Base-by-base conservation (phyloP, 2,329 filamentous ascomycete species). In the Monilinia fructigena region DNA sequence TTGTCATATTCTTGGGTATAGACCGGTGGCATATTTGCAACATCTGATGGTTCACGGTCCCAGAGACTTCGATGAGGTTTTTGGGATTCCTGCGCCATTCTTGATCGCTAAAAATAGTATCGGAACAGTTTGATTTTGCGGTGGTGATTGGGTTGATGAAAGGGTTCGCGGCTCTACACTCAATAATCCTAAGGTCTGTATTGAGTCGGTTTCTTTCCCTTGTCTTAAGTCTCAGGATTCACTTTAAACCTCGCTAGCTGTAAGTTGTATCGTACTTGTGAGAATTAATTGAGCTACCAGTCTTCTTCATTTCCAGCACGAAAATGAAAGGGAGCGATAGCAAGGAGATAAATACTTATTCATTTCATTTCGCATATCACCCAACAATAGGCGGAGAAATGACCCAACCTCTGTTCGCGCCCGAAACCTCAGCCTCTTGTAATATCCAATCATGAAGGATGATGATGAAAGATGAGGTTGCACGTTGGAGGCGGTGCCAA, bases 31-130 rank as follows among this genome's bases (percentile, higher is more conserved):
- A 58, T 38, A 12, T 65, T 65, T 42, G 50, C n/a, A 38, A 65
- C n/a, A 45, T 65, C 63, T 16, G 54, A 45, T 12, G 63, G 55
- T 26, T 59, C 45, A 31, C 63, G 63, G 31, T 60, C 63, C 55
- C 63, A 65, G 23, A 28, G 54, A 52, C 54, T 60, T 12, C 20
- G 47, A 31, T 45, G 63, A 53, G 63, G 63, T 56, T 42, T 5
- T 65, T 65, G 53, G 1, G n/a, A 7, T 48, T 56, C 38, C 16
- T 42, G 42, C 40, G 45, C n/a, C 63, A 65, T 65, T 35, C 59
- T 60, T 11, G 23, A 35, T 40, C 20, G 55, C 10, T 47, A 52
- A 60, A 14, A 26, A 20, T 60, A 45, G 38, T 53, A 55, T 31
- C 6, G 31, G 35, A 10, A 42, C 20, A 6, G 20, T 42, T 52